Evolutionary conservation across 768 basidiomycete genomes (phyloP).

Genomic region (Sarcomyxa edulis): DNA sequence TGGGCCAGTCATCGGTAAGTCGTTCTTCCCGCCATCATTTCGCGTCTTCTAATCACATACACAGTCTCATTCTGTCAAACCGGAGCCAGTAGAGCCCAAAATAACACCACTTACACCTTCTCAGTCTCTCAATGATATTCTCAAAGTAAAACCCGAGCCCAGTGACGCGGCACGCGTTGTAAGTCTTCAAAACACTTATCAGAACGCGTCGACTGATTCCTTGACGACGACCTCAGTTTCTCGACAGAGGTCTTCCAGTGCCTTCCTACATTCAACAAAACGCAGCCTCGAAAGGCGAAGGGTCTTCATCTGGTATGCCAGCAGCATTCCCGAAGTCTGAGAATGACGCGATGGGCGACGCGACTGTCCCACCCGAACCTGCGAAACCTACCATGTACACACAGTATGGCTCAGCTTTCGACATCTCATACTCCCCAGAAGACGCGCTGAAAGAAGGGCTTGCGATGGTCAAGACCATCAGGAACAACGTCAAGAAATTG

Average conservation of each 20-base stretch:
- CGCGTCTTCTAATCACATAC: not conserved
- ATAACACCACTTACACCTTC: conserved; percentile 6
- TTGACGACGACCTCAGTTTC: too few species aligned
- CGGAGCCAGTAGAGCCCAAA: conserved; percentile 19
- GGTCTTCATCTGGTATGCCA: not conserved
- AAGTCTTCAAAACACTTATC: too few species aligned
- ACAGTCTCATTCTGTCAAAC: conserved; percentile 17
- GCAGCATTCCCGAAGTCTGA: not conserved
- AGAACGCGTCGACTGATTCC: too few species aligned
- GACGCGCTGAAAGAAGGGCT: conserved; percentile 44
- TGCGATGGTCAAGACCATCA: conserved; percentile 46
- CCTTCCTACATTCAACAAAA: conserved; percentile 14
- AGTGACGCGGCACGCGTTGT: conserved; percentile 21
- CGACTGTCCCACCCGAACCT: too few species aligned
- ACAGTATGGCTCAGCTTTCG: conserved; percentile 28
- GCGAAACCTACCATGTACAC: conserved; percentile 24
- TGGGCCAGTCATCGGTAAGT: conserved; percentile 11
- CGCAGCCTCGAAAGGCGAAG: conserved; percentile 1
- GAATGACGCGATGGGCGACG: not conserved
- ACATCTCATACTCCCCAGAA: conserved; percentile 47
- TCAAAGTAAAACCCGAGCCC: conserved; percentile 25
- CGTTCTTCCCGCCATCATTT: not conserved
- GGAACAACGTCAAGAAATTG: conserved; percentile 34
- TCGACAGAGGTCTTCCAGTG: conserved; percentile 21
- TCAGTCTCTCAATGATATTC: not conserved